Conservation (phyloP, 2,329 filamentous ascomycete species). For the Ceratocystis alfenasii region DNA sequence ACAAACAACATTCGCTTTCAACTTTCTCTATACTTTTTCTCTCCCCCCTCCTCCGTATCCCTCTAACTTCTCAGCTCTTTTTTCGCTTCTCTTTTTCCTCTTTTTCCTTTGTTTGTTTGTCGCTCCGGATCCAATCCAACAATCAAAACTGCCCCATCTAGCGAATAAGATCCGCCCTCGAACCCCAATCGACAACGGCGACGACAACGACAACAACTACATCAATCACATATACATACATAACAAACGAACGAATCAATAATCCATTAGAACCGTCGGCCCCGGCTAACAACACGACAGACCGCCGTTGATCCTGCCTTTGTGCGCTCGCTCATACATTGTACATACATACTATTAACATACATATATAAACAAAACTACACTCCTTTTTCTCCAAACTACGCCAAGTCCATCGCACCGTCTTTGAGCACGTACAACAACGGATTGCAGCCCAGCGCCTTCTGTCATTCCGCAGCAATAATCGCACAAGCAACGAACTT, state of each 20-base stretch:
- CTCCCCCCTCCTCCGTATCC: not conserved
- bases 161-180: not conserved
- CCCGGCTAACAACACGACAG: not conserved
- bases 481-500: not conserved
- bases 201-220: not conserved
- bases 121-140: not conserved
- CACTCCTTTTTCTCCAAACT: not conserved
- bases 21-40: not conserved
- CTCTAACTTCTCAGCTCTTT: not conserved
- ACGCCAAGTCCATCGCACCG: too few species aligned
- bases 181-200: not conserved
- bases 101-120: not conserved
- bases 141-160: not conserved
- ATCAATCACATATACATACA: not conserved
- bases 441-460: not conserved
- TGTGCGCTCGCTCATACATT: constrained; percentile 2
- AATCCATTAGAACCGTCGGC: not conserved
- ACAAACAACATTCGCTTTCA: not conserved
- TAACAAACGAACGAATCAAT: not conserved
- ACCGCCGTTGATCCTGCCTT: not conserved
- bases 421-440: too few species aligned
- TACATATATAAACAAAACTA: constrained; percentile 7
- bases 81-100: not conserved
- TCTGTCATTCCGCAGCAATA: not conserved
- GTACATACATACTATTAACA: not conserved